Evolutionary conservation across 768 basidiomycete genomes (phyloP), one percentile per base, ranked within the genome.

Genomic region (Boletus speciosus): DNA sequence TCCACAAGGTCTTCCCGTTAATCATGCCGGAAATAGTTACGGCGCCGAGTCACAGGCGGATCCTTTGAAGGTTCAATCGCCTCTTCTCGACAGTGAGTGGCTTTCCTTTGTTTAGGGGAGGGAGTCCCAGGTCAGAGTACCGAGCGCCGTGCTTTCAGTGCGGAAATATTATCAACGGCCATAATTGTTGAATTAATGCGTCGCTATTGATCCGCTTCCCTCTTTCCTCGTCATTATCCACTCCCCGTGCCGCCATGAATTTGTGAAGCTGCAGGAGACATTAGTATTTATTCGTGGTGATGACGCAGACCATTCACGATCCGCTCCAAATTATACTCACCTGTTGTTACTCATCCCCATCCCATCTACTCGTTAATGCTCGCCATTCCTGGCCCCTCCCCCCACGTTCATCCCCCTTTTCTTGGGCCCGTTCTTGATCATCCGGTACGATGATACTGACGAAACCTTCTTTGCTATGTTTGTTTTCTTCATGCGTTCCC

Each of bases 141-240:
- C 89, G 80, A 90, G 86, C 75, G 73, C 86, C 85, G 84, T 88
- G 78, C 87, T 86, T 88, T 87, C 86, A 90, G 88, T 87, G 84
- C 86, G 86, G 84, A 86, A 84, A 81, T 75, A 82, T 76, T 82
- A 81, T 74, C 77, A 83, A 80, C 84, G 80, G 69, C 80, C 79
- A 76, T 88, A 78, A 88, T 67, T 63, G 55, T 61, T 62, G 62
- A 67, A 69, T 69, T 65, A 66, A 70, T 74, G 69, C 74, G 45
- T 61, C 65, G 47, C 56, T 63, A 32, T 49, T 66, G 23, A 51
- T 53, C 57, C 49, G 47, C 43, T 55, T 57, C 49, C 40, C 45
- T 56, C 56, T 62, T 63, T 55, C 64, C 54, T 59, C 60, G 54
- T 65, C 61, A 50, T 66, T 59, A 58, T 60, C 57, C 47, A 31